Evolutionary conservation across 1,284 basidiomycete species (phyloP), one percentile per base, ranked within the genome.

Genomic region (Caloboletus firmus): DNA sequence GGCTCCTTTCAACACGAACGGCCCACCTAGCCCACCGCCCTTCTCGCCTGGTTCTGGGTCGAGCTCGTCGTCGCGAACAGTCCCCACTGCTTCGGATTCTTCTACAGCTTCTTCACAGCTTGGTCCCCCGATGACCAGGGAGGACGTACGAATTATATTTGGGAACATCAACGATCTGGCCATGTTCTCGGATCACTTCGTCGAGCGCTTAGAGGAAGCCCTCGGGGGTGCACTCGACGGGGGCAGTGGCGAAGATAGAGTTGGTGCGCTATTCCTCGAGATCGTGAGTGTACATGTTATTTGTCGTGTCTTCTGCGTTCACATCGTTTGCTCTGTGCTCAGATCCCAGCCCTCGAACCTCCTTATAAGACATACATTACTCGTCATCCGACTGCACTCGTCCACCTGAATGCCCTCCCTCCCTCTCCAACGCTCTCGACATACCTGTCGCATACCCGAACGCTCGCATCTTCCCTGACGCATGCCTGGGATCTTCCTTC

Each of bases 401-500:
- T 82, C 20, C 89, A 91, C 57, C 80, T 93, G 22, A 75, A 80
- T 51, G 67, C 77, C n/a, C 70, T 85, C 15, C 78, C 79, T 10
- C 72, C 78, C 57, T 83, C 83, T 1, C 79, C 82, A 43, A 52
- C 66, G 11, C 62, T 68, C 32, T 73, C 76, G 4, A 73, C 79
- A 1, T 91, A 92, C 70, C 78, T 94, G 32, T 70, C 80, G 15
- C 83, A 86, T 24, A 89, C 88, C 26, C 85, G 85, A 67, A 74
- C 75, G 5, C 76, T 86, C 37, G 86, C 91, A 15, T 83, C 87
- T 20, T 79, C 82, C 5, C 80, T 87, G 43, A 91, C 93, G 0
- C 90, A 94, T 64, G 92, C 94, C 1, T 98, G 95, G 95, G 95
- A 98, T 70, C 82, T 98, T 42, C 81, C 90, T 8, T 96, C 93